Conservation (phyloP, 495 filamentous ascomycete genomes). For the Bombardia bombarda region DNA sequence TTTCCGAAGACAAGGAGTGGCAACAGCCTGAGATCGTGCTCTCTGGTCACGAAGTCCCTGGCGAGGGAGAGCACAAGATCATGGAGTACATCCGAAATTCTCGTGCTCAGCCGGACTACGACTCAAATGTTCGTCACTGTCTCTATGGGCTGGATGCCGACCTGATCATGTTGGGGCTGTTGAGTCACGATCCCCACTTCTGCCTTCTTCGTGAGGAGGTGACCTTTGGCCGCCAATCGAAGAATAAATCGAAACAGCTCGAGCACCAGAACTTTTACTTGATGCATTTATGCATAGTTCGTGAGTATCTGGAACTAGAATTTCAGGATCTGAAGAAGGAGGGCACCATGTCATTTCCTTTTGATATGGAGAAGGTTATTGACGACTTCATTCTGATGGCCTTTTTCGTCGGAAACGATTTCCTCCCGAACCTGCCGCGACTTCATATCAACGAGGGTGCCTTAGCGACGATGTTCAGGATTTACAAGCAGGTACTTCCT, state of each 20-base stretch:
- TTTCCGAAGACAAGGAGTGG: slow-evolving; percentile 95
- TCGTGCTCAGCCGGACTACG: slow-evolving; percentile 88
- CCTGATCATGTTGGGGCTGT: slow-evolving; percentile 93
- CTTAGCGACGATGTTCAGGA: slow-evolving; percentile 89
- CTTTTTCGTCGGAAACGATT: slow-evolving; percentile 99
- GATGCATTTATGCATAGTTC: slow-evolving; percentile 92
- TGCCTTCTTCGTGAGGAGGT: slow-evolving; percentile 96
- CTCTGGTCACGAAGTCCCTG: slow-evolving; percentile 97
- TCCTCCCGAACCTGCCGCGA: slow-evolving; percentile 91
- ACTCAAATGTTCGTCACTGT: slow-evolving; percentile 94
- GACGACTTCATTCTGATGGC: slow-evolving; percentile 99
- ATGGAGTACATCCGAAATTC: slow-evolving; percentile 99
- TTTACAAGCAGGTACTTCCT: slow-evolving; percentile 86
- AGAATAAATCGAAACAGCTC: slow-evolving; percentile 85
- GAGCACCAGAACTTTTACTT: slow-evolving; percentile 99
- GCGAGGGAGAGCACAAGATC: slow-evolving; percentile 98
- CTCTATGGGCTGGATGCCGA: slow-evolving; percentile 97
- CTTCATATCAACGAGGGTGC: slow-evolving; percentile 99
- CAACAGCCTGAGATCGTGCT: slow-evolving; percentile 92
- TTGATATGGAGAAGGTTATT: slow-evolving; percentile 93
- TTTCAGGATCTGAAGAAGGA: slow-evolving; percentile 86
- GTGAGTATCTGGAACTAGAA: slow-evolving; percentile 93
- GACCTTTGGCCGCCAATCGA: slow-evolving; percentile 81
- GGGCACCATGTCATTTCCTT: slow-evolving; percentile 67
- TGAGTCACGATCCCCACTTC: slow-evolving; percentile 98